Conservation (phyloP, 2,329 filamentous ascomycete species). For the Bipolaris victoriae region DNA sequence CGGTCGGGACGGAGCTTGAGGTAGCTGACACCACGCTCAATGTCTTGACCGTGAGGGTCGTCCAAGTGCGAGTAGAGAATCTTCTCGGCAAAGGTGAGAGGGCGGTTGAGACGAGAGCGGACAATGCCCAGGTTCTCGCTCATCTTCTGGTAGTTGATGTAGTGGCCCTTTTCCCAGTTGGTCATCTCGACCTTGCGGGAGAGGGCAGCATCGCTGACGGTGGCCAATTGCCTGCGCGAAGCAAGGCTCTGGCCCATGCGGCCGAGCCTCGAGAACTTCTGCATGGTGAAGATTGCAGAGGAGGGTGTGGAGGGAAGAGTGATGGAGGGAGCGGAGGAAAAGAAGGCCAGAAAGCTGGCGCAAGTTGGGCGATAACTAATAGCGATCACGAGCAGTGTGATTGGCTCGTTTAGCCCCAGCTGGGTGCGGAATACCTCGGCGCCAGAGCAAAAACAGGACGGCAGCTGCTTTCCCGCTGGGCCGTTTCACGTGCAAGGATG, state of each 20-base stretch:
- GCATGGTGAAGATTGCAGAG: constrained; percentile 60
- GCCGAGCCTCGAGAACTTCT: constrained; percentile 74
- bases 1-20: constrained; percentile 96
- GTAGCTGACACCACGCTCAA: constrained; percentile 94
- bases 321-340: constrained; percentile 42
- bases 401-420: constrained; percentile 38
- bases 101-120: constrained; percentile 85
- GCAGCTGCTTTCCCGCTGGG: constrained; percentile 38
- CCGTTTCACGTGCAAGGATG: constrained; percentile 40
- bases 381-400: constrained; percentile 36
- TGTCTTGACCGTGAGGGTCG: constrained; percentile 93
- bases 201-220: constrained; percentile 82
- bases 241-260: constrained; percentile 68
- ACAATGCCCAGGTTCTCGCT: constrained; percentile 95
- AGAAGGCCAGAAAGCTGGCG: constrained; percentile 46
- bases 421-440: constrained; percentile 39
- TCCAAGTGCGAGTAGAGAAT: constrained; percentile 98
- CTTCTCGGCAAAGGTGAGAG: constrained; percentile 96
- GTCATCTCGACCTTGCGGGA: constrained; percentile 98
- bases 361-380: constrained; percentile 45
- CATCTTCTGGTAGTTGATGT: constrained; percentile 99
- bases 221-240: constrained; percentile 74
- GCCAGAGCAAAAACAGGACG: constrained; percentile 30
- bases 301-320: constrained; percentile 47
- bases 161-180: constrained; percentile 94